Percentiles rank a stretch among this genome's conserved stretches.
Conservation (phyloP, 805 yeast species). For the Torulaspora franciscae region DNA sequence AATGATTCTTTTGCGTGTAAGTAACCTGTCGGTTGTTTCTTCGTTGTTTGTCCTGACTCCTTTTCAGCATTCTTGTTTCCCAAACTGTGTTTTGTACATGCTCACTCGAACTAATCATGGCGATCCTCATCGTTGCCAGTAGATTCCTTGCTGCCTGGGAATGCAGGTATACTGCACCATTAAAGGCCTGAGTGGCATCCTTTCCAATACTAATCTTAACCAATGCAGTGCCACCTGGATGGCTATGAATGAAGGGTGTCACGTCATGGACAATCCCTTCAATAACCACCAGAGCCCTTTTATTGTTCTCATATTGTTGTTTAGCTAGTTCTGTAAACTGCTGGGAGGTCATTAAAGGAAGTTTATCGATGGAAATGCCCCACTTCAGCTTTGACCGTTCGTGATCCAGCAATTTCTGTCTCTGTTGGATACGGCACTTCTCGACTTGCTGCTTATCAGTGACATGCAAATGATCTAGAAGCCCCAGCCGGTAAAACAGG, state of each 20-base stretch:
- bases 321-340: conserved; percentile 41
- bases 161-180: conserved; percentile 91
- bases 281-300: conserved; percentile 68
- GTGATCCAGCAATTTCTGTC: conserved; percentile 72
- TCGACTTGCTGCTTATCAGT: conserved; percentile 50
- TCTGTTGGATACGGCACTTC: conserved; percentile 71
- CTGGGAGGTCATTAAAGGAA: conserved; percentile 62
- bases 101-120: conserved; percentile 76
- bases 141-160: conserved; percentile 90
- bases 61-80: conserved; percentile 23
- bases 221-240: conserved; percentile 87
- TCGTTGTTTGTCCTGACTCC: conserved; percentile 14
- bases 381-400: conserved; percentile 77
- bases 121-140: conserved; percentile 90
- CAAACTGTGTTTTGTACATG: conserved; percentile 24
- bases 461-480: conserved; percentile 54
- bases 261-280: conserved; percentile 92
- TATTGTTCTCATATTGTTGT: conserved; percentile 40
- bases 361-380: conserved; percentile 89
- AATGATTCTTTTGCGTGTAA: conserved; percentile 25
- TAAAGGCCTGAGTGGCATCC: conserved; percentile 91
- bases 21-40: conserved; percentile 26
- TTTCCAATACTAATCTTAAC: conserved; percentile 79
- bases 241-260: conserved; percentile 83
- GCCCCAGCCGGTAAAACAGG: conserved; percentile 46